Conservation (phyloP, 2,329 filamentous ascomycete genomes). For the Diaporthe australafricana region DNA sequence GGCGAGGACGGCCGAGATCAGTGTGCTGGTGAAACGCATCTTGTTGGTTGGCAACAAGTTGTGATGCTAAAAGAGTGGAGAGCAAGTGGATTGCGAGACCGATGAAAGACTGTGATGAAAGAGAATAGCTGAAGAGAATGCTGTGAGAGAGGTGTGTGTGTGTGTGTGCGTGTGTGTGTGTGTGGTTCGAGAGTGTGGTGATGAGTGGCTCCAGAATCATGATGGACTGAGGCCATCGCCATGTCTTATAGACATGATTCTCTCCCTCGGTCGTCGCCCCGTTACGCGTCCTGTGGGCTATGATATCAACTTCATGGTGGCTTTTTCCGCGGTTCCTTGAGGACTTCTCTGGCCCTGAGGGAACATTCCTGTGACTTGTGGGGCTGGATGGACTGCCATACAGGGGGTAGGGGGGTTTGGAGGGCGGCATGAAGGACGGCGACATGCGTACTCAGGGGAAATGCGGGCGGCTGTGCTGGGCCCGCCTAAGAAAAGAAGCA, state of each 20-base stretch:
- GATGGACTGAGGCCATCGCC: constrained; percentile 10
- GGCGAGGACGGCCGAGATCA: constrained; percentile 41
- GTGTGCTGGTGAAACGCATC: constrained; percentile 43
- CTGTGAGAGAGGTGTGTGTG: neutral
- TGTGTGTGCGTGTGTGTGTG: neutral
- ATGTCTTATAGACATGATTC: constrained; percentile 11
- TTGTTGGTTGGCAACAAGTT: constrained; percentile 15
- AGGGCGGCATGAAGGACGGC: constrained; percentile 15
- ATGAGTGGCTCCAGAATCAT: neutral
- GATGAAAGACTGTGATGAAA: constrained; percentile 15
- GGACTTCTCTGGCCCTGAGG: neutral
- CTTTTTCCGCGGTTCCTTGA: neutral
- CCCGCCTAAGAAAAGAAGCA: constrained; percentile 16
- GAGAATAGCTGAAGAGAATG: neutral
- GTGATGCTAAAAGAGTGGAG: neutral
- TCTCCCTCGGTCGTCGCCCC: neutral
- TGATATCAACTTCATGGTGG: neutral
- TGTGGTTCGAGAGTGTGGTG: constrained; percentile 3
- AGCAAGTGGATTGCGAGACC: neutral
- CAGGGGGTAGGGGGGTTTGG: constrained; percentile 8
- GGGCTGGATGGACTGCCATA: constrained; percentile 3
- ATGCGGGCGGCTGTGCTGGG: neutral
- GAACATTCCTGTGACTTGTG: neutral
- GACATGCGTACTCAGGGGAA: constrained; percentile 7
- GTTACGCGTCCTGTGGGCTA: constrained; percentile 28